Conservation (phyloP, 2,329 filamentous ascomycete genomes). For the Xylogone sp. region DNA sequence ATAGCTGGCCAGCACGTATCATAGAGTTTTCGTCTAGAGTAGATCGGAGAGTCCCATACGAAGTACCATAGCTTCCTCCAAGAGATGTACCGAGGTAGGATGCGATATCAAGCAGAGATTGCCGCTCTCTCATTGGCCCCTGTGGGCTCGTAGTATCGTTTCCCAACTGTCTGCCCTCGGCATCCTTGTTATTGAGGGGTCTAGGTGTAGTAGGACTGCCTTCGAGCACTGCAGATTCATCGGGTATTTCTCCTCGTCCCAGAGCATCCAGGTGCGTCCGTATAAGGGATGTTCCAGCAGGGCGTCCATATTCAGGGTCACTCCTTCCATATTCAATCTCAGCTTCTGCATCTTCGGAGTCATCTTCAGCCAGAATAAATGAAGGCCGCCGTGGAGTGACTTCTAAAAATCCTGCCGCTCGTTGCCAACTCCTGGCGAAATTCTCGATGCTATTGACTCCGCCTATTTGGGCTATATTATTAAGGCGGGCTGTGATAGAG, state of each 20-base stretch:
- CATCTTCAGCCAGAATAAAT: conserved; percentile 61
- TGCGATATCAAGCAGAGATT: conserved; percentile 53
- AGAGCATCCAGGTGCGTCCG: conserved; percentile 48
- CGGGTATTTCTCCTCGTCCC: conserved; percentile 22
- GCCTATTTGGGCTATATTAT: conserved; percentile 66
- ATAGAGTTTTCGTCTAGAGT: conserved; percentile 38
- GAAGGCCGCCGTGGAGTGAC: conserved; percentile 77
- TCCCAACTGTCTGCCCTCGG: conserved; percentile 12
- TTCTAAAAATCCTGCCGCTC: conserved; percentile 83
- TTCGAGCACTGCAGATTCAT: conserved; percentile 17
- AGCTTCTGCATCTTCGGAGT: conserved; percentile 10
- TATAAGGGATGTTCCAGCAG: conserved; percentile 36
- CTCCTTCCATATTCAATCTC: conserved; percentile 20
- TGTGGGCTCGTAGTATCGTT: conserved; percentile 19
- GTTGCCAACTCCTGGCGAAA: conserved; percentile 88
- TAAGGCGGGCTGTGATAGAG: conserved; percentile 55
- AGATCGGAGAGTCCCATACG: conserved; percentile 50
- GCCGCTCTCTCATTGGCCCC: conserved; percentile 32
- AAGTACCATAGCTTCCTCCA: conserved; percentile 66
- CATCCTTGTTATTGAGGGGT: conserved; percentile 37
- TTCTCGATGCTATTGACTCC: conserved; percentile 93
- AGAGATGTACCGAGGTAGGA: conserved; percentile 64
- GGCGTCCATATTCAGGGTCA: conserved; percentile 18
- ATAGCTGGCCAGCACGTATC: conserved; percentile 46
- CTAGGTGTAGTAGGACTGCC: conserved; percentile 14